Evolutionary conservation across 2,329 filamentous ascomycete species (phyloP).

Genomic region (Simplicillium aogashimaense): DNA sequence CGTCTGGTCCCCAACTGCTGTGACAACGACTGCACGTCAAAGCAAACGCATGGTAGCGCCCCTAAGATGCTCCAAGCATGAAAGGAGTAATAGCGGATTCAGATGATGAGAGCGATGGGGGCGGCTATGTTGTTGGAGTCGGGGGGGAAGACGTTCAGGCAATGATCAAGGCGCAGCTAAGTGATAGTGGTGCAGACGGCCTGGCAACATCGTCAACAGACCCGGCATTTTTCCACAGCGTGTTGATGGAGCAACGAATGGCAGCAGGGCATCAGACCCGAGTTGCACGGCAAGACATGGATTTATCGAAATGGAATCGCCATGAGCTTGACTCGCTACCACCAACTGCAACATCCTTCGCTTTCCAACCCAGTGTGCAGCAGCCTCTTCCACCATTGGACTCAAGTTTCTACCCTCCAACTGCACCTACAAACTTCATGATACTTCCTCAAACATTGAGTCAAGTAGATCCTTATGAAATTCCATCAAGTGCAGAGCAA

Average conservation of each 20-base stretch:
- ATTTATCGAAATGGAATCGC: conserved; percentile 2
- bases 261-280: conserved; percentile 9
- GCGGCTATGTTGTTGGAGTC: too few relatives aligned
- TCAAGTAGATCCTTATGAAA: conserved; percentile 29
- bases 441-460: conserved; percentile 8
- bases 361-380: too few relatives aligned
- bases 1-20: too few relatives aligned
- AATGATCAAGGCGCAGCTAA: too few relatives aligned
- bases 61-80: too few relatives aligned
- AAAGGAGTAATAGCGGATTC: too few relatives aligned
- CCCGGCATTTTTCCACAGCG: conserved; percentile 32
- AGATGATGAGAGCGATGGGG: too few relatives aligned
- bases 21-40: too few relatives aligned
- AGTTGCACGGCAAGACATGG: neutral
- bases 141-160: too few relatives aligned
- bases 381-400: conserved; percentile 9
- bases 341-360: too few relatives aligned
- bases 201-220: conserved; percentile 33
- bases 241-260: conserved; percentile 36
- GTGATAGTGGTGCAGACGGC: conserved; percentile 3
- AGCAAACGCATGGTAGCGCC: too few relatives aligned
- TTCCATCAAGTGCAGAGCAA: conserved; percentile 31
- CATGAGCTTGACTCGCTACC: neutral
- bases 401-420: conserved; percentile 15
- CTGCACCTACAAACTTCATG: conserved; percentile 12